Evolutionary conservation across 1,284 basidiomycete species (phyloP).

Genomic region (Ceratobasidium sp.): DNA sequence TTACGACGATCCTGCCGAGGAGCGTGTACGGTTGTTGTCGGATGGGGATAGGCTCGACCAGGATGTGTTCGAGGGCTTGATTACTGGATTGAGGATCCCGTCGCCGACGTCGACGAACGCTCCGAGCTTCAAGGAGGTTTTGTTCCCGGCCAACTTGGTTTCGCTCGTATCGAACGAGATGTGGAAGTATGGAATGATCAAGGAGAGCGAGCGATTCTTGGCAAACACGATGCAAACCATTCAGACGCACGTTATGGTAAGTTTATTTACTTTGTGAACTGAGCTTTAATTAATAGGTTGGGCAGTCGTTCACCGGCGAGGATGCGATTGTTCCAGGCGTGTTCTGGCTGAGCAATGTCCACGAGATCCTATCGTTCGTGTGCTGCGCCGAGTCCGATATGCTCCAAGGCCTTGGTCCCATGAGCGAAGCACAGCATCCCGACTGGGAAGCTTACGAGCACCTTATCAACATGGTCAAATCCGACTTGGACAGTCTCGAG

Average conservation of each 20-base stretch:
- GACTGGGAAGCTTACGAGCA: conserved; percentile 99
- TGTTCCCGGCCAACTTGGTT: conserved; percentile 99
- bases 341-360: conserved; percentile 99
- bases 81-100: conserved; percentile 94
- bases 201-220: conserved; percentile 97
- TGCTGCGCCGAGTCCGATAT: conserved; percentile 99
- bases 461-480: conserved; percentile 96
- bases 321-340: conserved; percentile 97
- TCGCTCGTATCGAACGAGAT: conserved; percentile 98
- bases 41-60: conserved; percentile 93
- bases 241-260: conserved; percentile 97
- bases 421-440: conserved; percentile 93
- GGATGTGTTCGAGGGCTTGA: conserved; percentile 92
- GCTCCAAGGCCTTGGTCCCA: conserved; percentile 97
- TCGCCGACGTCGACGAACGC: conserved; percentile 92
- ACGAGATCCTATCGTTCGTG: conserved; percentile 99
- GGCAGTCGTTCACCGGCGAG: conserved; percentile 89
- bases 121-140: conserved; percentile 94
- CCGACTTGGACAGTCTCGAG: conserved; percentile 97
- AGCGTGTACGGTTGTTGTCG: conserved; percentile 95
- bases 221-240: conserved; percentile 99
- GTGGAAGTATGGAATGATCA: conserved; percentile 99
- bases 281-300: conserved; percentile 50
- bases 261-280: conserved; percentile 54
- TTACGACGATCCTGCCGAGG: conserved; percentile 92